Base-by-base conservation (phyloP, 1,284 basidiomycete species). In the Pseudozyma thailandica region DNA sequence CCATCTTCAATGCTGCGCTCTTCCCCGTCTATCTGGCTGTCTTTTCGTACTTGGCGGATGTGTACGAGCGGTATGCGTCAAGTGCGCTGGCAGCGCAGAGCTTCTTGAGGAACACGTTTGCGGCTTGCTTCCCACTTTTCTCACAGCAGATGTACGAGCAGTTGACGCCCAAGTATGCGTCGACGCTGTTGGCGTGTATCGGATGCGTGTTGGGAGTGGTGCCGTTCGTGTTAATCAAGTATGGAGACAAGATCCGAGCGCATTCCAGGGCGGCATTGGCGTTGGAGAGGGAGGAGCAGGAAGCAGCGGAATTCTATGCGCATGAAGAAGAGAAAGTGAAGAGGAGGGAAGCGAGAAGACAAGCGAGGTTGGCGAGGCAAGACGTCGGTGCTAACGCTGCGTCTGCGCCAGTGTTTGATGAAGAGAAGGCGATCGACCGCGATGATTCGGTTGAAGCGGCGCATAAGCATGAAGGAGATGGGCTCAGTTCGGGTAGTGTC, bases 61-160 rank as follows among this genome's bases (percentile, higher is more conserved):
- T 59, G 0, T 82, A 79, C 42, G 80, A 78, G 43, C 55, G 71
- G 1, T 82, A 80, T 57, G 83, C 83, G 7, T 84, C 83, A 0
- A 61, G 54, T 33, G 73, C 75, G 0, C 44, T 79, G 13, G 77
- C 77, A 8, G 77, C 77, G 1, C 77, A 79, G 52, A 72, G 65
- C 26, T 73, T 65, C 54, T 41, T 77, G 25, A 50, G 75, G 20
- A 79, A 79, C 54, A 53, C 63, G n/a, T 53, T 75, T n/a, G 73
- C 73, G 1, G 60, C 68, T 5, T 16, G 33, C n/a, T 68, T 79
- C 55, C 66, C 71, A 18, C 57, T 79, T 10, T 70, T 74, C 26
- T 69, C 66, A 20, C 53, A 51, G 28, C 44, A 57, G 16, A 72
- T 78, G 63, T 82, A 81, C 60, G 18, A 54, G 28, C 59, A 69